These are phyloP conservation scores for Yamadazyma friedrichii DNA, from an alignment of 1,139 yeast species.

Conservation along the genomic window DNA sequence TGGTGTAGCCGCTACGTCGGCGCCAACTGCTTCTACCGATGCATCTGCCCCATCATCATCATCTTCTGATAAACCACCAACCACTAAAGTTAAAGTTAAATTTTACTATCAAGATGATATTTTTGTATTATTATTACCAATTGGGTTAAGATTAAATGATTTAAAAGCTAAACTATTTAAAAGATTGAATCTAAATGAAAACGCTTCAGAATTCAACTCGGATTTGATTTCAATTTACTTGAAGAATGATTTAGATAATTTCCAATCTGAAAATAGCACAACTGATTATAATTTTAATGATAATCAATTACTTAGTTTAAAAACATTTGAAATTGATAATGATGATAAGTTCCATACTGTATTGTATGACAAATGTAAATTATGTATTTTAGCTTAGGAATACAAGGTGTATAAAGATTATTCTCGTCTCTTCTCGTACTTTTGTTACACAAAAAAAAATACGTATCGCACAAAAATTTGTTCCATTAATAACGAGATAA, in stretches of 20 bases:
- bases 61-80: conserved; percentile 8
- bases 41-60: neutral
- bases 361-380: conserved; percentile 46
- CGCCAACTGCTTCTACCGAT: conserved; percentile 5
- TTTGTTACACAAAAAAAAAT: too few species aligned
- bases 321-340: conserved; percentile 38
- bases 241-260: conserved; percentile 45
- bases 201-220: conserved; percentile 9
- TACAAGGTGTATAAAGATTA: too few species aligned
- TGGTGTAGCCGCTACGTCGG: conserved; percentile 2
- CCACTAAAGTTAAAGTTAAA: conserved; percentile 61
- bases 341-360: conserved; percentile 43
- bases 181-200: conserved; percentile 41
- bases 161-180: conserved; percentile 64
- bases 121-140: conserved; percentile 78
- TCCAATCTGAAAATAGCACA: conserved; percentile 30
- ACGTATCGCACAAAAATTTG: too few species aligned
- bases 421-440: too few species aligned
- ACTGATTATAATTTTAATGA: conserved; percentile 24
- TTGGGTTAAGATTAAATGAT: conserved; percentile 57
- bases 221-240: conserved; percentile 31
- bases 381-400: conserved; percentile 31
- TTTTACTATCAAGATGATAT: conserved; percentile 88
- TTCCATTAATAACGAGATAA: too few species aligned
- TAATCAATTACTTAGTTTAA: conserved; percentile 21